phyloP scores from a whole-genome alignment of 306 rosid species.

The Pyrus betulifolia region DNA sequence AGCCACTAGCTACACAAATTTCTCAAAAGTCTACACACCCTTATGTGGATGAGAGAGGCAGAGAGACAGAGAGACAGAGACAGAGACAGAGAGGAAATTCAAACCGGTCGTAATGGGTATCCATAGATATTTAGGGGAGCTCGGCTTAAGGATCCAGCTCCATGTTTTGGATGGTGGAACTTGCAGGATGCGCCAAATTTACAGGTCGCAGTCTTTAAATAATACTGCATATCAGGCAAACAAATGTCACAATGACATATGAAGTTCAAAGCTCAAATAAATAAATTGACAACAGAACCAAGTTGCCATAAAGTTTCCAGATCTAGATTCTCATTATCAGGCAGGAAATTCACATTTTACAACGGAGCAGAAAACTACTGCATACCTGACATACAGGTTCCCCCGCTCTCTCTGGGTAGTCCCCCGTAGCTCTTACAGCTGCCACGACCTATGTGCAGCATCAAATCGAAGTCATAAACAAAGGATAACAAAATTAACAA shows the following conservation, averaged over 20 bases:
- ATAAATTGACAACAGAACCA: background rate
- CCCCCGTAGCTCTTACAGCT: slow-evolving; percentile 88
- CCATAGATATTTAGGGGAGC: slow-evolving; percentile 75
- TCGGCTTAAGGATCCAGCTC: slow-evolving; percentile 69
- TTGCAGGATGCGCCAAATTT: slow-evolving; percentile 92
- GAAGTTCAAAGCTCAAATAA: background rate
- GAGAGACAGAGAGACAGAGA: background rate
- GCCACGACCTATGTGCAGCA: slow-evolving; percentile 56
- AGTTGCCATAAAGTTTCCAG: background rate
- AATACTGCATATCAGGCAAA: slow-evolving; percentile 48
- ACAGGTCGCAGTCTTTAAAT: slow-evolving; percentile 83
- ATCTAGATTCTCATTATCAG: slow-evolving; percentile 1
- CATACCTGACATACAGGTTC: slow-evolving; percentile 83
- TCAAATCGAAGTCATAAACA: slow-evolving; percentile 15
- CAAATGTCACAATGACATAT: slow-evolving; percentile 1
- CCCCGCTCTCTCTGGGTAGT: slow-evolving; percentile 80
- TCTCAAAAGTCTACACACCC: background rate
- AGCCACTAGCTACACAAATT: background rate
- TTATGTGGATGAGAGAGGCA: background rate
- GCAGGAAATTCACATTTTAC: background rate
- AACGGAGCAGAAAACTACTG: background rate
- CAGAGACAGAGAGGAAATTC: slow-evolving; percentile 4
- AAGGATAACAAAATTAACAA: background rate
- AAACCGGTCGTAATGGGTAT: slow-evolving; percentile 75
- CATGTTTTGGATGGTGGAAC: slow-evolving; percentile 83